Evolutionary conservation across 805 yeast species (phyloP).

Genomic region (Metschnikowia amazonensis): DNA sequence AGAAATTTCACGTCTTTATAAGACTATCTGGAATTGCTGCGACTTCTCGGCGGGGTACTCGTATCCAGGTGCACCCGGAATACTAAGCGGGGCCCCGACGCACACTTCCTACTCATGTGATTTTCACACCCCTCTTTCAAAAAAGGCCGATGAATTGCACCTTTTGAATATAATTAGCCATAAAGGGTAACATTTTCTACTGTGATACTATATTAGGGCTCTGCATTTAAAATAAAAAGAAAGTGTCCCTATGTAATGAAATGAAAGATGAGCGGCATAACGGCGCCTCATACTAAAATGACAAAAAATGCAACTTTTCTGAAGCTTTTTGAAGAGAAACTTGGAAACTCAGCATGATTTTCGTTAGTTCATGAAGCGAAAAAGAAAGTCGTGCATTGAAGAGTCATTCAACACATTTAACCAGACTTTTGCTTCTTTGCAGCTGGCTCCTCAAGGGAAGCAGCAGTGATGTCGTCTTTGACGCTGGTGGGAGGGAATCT

Average conservation of each 20-base stretch:
- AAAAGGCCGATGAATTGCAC: too few species aligned
- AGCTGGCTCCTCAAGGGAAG: constrained; percentile 30
- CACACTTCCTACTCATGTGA: constrained; percentile 2
- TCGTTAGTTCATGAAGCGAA: constrained; percentile 6
- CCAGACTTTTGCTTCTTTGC: constrained; percentile 37
- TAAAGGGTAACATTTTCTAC: background rate
- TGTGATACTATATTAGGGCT: background rate
- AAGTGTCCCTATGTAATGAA: constrained; percentile 6
- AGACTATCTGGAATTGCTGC: too few species aligned
- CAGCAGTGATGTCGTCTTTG: constrained; percentile 20
- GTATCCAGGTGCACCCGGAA: too few species aligned
- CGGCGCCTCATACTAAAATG: background rate
- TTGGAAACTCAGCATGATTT: constrained; percentile 9
- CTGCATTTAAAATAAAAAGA: constrained; percentile 6
- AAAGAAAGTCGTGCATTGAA: constrained; percentile 5
- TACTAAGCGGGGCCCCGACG: too few species aligned
- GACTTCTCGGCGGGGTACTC: background rate
- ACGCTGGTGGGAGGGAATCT: constrained; percentile 21
- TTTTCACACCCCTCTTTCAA: background rate
- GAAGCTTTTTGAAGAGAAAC: constrained; percentile 8
- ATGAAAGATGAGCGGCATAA: constrained; percentile 5
- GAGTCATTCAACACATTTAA: constrained; percentile 13
- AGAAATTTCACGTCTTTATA: background rate
- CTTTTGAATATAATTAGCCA: too few species aligned
- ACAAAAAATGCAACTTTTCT: constrained; percentile 6